Percentiles rank a stretch among this genome's conserved stretches.
These are phyloP conservation scores for Phoenix roebelenii DNA, from an alignment of 176 grass and related monocot species.

Conservation along the genomic window DNA sequence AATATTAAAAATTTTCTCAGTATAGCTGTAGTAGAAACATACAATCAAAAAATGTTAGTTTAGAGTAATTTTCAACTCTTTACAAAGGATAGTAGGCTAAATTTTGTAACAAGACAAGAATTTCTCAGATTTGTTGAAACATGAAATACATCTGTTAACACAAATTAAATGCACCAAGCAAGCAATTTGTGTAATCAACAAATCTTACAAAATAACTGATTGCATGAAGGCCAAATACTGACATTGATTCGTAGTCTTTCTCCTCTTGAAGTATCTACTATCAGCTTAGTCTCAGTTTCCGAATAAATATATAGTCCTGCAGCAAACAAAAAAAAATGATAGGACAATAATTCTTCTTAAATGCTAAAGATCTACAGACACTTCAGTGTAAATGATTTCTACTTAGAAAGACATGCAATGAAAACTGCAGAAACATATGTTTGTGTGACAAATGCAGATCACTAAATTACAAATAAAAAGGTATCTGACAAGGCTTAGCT, in stretches of 20 bases:
- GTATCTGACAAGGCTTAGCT: too few species aligned
- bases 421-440: too few species aligned
- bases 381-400: slow-evolving; percentile 1
- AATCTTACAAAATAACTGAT: slow-evolving; percentile 14
- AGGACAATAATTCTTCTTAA: slow-evolving; percentile 2
- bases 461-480: too few species aligned
- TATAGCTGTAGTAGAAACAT: too few species aligned
- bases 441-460: too few species aligned
- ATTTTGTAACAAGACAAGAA: too few species aligned
- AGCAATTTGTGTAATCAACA: not conserved
- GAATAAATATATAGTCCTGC: slow-evolving; percentile 67
- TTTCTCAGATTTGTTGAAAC: too few species aligned
- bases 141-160: too few species aligned
- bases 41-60: too few species aligned
- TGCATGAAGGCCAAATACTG: slow-evolving; percentile 19
- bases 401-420: not conserved
- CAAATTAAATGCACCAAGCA: not conserved
- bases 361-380: not conserved
- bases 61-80: too few species aligned
- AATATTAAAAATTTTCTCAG: too few species aligned
- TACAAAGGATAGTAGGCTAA: too few species aligned
- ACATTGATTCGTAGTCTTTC: slow-evolving; percentile 77
- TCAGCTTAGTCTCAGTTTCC: slow-evolving; percentile 75
- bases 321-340: slow-evolving; percentile 20
- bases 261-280: slow-evolving; percentile 97